A percentile compares a stretch with the other conserved stretches of the same genome.
These are phyloP conservation scores for Candida multigemmis DNA, from an alignment of 805 yeast genomes.

Conservation along the genomic window DNA sequence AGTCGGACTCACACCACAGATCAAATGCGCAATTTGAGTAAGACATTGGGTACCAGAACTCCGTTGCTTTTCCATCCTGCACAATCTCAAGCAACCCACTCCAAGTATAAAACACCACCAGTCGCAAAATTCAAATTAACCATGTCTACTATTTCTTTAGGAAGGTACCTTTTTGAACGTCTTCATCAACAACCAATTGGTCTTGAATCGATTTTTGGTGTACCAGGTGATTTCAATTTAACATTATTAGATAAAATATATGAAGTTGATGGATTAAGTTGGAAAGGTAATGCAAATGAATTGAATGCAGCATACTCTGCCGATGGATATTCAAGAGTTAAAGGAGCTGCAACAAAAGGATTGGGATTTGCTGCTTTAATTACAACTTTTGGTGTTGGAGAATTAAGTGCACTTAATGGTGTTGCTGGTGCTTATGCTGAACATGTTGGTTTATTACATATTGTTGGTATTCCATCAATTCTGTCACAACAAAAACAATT, in stretches of 20 bases:
- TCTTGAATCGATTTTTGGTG: constrained; percentile 66
- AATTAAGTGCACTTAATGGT: constrained; percentile 75
- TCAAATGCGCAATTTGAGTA: too few species aligned
- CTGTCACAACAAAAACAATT: constrained; percentile 46
- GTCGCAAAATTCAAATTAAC: too few species aligned
- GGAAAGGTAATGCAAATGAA: constrained; percentile 91
- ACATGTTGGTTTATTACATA: constrained; percentile 77
- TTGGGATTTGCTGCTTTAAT: constrained; percentile 49
- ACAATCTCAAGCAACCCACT: too few species aligned
- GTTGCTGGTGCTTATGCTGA: constrained; percentile 86
- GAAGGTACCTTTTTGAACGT: constrained; percentile 73
- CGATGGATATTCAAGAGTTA: constrained; percentile 80
- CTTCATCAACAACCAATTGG: constrained; percentile 50
- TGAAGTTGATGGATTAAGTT: constrained; percentile 66
- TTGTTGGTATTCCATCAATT: constrained; percentile 80
- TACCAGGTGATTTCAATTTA: constrained; percentile 78
- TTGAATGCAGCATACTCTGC: constrained; percentile 84
- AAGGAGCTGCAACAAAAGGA: constrained; percentile 30
- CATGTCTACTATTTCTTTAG: constrained; percentile 49
- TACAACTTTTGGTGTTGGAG: constrained; percentile 91
- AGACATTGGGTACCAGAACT: too few species aligned
- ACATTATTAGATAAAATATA: constrained; percentile 63
- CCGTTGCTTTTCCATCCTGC: too few species aligned
- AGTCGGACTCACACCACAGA: too few species aligned
- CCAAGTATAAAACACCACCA: too few species aligned